Evolutionary conservation across 108 stramenopile species (phyloP), one percentile per base, ranked within the genome.

Genomic region (Hondaea fermentalgiana): DNA sequence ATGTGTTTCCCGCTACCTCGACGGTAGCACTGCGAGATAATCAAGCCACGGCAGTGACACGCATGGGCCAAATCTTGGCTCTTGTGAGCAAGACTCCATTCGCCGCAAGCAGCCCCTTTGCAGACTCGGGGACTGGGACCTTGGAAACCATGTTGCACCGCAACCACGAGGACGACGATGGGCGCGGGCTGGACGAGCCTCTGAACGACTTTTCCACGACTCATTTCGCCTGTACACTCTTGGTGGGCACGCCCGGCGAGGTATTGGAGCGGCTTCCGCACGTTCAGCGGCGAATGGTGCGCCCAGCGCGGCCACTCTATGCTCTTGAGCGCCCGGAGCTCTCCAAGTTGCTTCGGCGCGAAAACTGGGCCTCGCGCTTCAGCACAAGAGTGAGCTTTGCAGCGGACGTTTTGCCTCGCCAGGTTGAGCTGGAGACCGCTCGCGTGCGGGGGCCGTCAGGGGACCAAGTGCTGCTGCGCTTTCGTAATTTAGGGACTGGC

Each of bases 351-450:
- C 23, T 83, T 14, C n/a, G 76, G 19, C 76, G 76, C 28, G 76
- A 83, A 83, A 83, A 83, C 3, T 83, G 76, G 76, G 76, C 49
- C 45, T 83, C 76, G n/a, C 45, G 76, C 25, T 83, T 83, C 51
- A 25, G 6, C 23, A 83, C 76, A 16, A 16, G 49, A 6, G 49
- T 16, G 45, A 53, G 49, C 16, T 83, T 83, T 3, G 49, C 49
- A 6, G 45, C 51, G 6, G 51, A 83, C 19, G n/a, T 6, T 12
- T 45, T 83, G n/a, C 76, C 76, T 8, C 49, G 12, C 0, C n/a
- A 83, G n/a, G 45, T 83, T 12, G 45, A 53, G 49, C 45, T 83
- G 45, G 43, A 83, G 51, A 83, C 76, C 1, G 23, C 49, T 6
- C 45, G 51, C n/a, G 76, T 45, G 51, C 76, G 51, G 14, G 51